Conservation (phyloP, 208 protist genomes). For the Trypanosoma mega region DNA sequence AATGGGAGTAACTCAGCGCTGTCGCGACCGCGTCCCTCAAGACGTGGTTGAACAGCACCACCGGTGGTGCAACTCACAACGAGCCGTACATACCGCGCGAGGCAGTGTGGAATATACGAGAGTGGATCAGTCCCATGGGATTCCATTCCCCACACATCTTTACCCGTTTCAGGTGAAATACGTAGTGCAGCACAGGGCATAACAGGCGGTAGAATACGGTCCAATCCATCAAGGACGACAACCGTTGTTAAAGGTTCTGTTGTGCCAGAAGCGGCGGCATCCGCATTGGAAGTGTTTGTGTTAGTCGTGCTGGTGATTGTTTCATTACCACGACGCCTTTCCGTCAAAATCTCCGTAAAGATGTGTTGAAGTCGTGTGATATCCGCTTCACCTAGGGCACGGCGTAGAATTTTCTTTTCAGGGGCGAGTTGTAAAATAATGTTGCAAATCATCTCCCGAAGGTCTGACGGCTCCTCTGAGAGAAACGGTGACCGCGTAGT, state of each 20-base stretch:
- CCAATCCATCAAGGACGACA: slow-evolving; percentile 67
- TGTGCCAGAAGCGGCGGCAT: too few species aligned
- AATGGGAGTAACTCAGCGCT: slow-evolving; percentile 59
- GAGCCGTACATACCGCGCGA: slow-evolving; percentile 75
- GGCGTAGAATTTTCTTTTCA: slow-evolving; percentile 50
- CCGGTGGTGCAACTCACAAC: slow-evolving; percentile 43
- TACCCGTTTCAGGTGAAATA: slow-evolving; percentile 28
- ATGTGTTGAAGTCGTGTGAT: slow-evolving; percentile 45
- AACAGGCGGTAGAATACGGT: slow-evolving; percentile 34
- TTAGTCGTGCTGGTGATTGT: neutral
- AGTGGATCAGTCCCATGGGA: slow-evolving; percentile 1
- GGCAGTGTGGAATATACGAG: slow-evolving; percentile 46
- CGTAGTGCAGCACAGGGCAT: slow-evolving; percentile 56
- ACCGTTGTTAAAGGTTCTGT: slow-evolving; percentile 25
- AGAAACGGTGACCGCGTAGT: slow-evolving; percentile 38
- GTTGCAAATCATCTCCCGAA: slow-evolving; percentile 58
- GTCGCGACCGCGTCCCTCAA: slow-evolving; percentile 46
- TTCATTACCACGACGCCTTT: slow-evolving; percentile 8
- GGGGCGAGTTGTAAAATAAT: slow-evolving; percentile 65
- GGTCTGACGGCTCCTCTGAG: slow-evolving; percentile 63
- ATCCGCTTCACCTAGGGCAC: slow-evolving; percentile 64
- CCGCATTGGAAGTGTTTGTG: neutral
- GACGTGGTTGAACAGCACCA: slow-evolving; percentile 21
- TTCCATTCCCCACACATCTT: slow-evolving; percentile 28
- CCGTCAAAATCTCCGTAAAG: slow-evolving; percentile 41